phyloP scores from a whole-genome alignment of 768 basidiomycete genomes.

The Mycena amicta region DNA sequence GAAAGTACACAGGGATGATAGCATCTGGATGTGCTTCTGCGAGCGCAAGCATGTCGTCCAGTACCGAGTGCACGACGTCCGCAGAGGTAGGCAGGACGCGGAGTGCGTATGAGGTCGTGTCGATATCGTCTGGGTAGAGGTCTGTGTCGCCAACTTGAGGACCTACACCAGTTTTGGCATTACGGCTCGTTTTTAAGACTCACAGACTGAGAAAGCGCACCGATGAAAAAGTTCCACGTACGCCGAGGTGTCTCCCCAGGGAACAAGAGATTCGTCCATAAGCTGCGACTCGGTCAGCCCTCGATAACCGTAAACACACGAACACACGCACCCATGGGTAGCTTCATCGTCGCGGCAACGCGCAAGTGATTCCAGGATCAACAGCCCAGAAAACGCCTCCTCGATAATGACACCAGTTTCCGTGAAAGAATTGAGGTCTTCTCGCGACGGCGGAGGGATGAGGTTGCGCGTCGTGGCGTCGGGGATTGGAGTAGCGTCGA shows the following conservation, averaged over 20 bases:
- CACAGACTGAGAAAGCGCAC: neutral
- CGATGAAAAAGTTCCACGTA: neutral
- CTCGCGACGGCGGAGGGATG: no score
- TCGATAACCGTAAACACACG: neutral
- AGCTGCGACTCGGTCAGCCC: neutral
- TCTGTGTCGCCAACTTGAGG: neutral
- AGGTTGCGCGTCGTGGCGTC: no score
- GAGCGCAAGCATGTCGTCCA: neutral
- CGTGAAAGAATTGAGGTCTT: neutral
- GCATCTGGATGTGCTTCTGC: neutral
- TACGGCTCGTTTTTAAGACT: no score
- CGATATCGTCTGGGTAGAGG: neutral
- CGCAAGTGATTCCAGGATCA: neutral
- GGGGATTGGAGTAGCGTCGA: no score
- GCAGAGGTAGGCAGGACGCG: neutral
- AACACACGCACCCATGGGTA: neutral
- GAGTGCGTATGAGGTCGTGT: neutral
- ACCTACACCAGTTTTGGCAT: neutral
- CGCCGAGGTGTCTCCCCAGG: neutral
- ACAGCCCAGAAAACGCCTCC: neutral
- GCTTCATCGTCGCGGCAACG: neutral
- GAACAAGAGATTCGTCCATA: neutral
- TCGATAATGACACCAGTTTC: neutral
- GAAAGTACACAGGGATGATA: neutral
- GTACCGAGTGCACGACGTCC: neutral